Percentiles rank a stretch among this genome's conserved stretches.
These are phyloP conservation scores for Skeletonema grethae DNA, from an alignment of 108 stramenopile species.

Conservation along the genomic window DNA sequence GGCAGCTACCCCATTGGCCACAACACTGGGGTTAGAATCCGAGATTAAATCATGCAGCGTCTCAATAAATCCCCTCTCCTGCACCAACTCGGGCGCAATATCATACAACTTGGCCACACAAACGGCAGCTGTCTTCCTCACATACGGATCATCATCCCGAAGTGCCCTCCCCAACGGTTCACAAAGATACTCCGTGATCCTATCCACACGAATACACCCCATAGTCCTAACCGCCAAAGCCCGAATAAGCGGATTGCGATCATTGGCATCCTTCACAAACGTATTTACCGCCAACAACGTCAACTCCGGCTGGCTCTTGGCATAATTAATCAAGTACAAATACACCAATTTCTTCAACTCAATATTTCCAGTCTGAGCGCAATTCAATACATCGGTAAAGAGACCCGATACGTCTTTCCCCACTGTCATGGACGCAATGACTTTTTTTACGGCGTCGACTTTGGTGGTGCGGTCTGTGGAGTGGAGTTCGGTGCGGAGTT, in stretches of 20 bases:
- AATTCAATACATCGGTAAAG: slow-evolving; percentile 98
- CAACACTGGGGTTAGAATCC: slow-evolving; percentile 97
- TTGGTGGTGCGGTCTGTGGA: slow-evolving; percentile 92
- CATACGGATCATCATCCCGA: slow-evolving; percentile 97
- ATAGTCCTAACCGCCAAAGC: slow-evolving; percentile 99
- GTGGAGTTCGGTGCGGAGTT: slow-evolving; percentile 95
- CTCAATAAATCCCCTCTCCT: slow-evolving; percentile 97
- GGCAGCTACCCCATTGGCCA: slow-evolving; percentile 99
- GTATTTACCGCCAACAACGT: slow-evolving; percentile 99
- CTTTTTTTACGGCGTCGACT: slow-evolving; percentile 99
- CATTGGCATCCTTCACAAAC: slow-evolving; percentile 98
- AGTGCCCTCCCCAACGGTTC: slow-evolving; percentile 93
- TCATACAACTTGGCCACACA: slow-evolving; percentile 99
- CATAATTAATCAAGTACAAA: slow-evolving; percentile 99
- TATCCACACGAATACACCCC: slow-evolving; percentile 99
- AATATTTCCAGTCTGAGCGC: slow-evolving; percentile 99
- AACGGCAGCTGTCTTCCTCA: slow-evolving; percentile 98
- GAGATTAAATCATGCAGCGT: slow-evolving; percentile 93
- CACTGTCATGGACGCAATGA: slow-evolving; percentile 99
- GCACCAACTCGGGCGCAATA: slow-evolving; percentile 95
- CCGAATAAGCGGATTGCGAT: slow-evolving; percentile 98
- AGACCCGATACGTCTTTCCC: slow-evolving; percentile 98
- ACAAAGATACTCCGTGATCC: slow-evolving; percentile 99
- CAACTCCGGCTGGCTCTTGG: slow-evolving; percentile 98
- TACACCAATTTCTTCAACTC: slow-evolving; percentile 99